These are phyloP conservation scores for Senna tora DNA, from an alignment of 306 rosid genomes.

Conservation along the genomic window DNA sequence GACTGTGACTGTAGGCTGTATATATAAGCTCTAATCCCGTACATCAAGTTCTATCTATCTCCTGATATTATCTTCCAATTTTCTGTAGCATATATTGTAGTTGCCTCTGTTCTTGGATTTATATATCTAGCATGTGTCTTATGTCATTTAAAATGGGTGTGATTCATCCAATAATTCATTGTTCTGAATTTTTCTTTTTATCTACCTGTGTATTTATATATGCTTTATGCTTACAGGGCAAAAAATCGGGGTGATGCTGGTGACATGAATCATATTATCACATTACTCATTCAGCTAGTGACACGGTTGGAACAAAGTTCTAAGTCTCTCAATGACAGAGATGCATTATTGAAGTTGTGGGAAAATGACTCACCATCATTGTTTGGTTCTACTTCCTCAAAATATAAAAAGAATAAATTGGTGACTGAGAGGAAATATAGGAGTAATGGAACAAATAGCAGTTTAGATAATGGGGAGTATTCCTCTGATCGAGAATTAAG, in stretches of 20 bases:
- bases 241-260: slow-evolving; percentile 81
- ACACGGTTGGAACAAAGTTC: slow-evolving; percentile 68
- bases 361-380: slow-evolving; percentile 58
- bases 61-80: slow-evolving; percentile 21
- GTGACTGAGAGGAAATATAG: slow-evolving; percentile 75
- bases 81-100: slow-evolving; percentile 18
- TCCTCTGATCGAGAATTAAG: slow-evolving; percentile 89
- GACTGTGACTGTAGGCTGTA: too few relatives aligned
- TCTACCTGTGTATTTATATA: slow-evolving; percentile 11
- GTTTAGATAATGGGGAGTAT: slow-evolving; percentile 68
- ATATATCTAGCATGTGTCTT: slow-evolving; percentile 25
- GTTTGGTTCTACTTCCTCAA: slow-evolving; percentile 52
- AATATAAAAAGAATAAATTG: slow-evolving; percentile 75
- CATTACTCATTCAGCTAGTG: slow-evolving; percentile 80
- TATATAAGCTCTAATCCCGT: too few relatives aligned
- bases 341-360: slow-evolving; percentile 59
- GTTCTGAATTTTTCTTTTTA: not conserved
- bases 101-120: slow-evolving; percentile 31
- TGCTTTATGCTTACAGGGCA: slow-evolving; percentile 56
- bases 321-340: slow-evolving; percentile 64
- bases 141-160: slow-evolving; percentile 19
- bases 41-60: slow-evolving; percentile 22
- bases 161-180: slow-evolving; percentile 29
- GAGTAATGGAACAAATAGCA: slow-evolving; percentile 68
- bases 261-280: slow-evolving; percentile 69